Evolutionary conservation across 164 flowering plant genomes (phyloP), one percentile per base, ranked within the genome.

Genomic region (Vitis cinerea): DNA sequence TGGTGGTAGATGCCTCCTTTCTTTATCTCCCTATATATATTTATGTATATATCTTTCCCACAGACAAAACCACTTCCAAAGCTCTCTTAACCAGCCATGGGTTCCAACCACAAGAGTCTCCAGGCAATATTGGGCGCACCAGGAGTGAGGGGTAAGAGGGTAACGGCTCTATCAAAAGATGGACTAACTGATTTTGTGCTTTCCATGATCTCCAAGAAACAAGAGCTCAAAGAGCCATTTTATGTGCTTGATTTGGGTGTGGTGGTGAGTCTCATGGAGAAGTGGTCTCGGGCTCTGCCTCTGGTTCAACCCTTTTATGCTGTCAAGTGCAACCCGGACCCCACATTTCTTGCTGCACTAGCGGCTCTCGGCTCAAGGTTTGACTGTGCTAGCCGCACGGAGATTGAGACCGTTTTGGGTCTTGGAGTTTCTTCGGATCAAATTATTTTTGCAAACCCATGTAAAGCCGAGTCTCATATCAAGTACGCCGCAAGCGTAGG

Each of bases 281-380:
- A 65, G 23, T 85, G 89, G 91, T 37, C 63, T 44, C 65, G 13
- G 2, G 13, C 23, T 50, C 80, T 87, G 8, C 87, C 86, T 15
- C 59, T 1, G 10, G 76, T 83, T 59, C 83, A 62, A 0, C 88
- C 88, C 8, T 82, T 72, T 74, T 87, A 85, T 61, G 89, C 91
- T 27, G 86, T 87, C 66, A 87, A 87, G 67, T 87, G 91, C 69
- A 87, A 87, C 64, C 85, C 89, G 0, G 71, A 85, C 53, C 85
- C 82, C 0, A 67, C 84, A 0, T 59, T 85, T 12, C 82, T 87
- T 23, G 72, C 78, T 9, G 65, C 80, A 2, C 68, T 87, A 63
- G 87, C 87, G 0, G 79, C 84, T 0, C 84, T 85, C 5, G 87
- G 88, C 4, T 69, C 81, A 0, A 61, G 69, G 64, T 87, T 85